Conservation (phyloP, 2,329 filamentous ascomycete species). For the Lasiodiplodia sp. region DNA sequence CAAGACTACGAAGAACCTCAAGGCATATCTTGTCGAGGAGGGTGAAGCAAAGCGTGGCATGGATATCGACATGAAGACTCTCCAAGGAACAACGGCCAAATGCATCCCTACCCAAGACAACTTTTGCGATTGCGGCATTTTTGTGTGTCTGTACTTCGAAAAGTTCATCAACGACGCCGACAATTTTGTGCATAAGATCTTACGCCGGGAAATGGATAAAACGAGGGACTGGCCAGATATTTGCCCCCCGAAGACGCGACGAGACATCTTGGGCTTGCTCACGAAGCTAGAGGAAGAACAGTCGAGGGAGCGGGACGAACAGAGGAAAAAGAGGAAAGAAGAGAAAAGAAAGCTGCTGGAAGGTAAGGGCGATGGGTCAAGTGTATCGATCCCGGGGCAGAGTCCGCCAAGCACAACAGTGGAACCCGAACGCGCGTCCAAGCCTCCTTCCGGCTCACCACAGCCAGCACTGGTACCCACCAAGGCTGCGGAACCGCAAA, state of each 20-base stretch:
- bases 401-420: neutral
- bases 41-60: slow-evolving; percentile 67
- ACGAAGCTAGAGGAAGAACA: slow-evolving; percentile 69
- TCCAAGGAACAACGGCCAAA: slow-evolving; percentile 69
- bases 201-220: slow-evolving; percentile 69
- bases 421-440: neutral
- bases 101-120: slow-evolving; percentile 83
- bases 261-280: slow-evolving; percentile 70
- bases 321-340: slow-evolving; percentile 40
- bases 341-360: neutral
- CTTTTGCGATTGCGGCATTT: slow-evolving; percentile 88
- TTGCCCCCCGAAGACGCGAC: slow-evolving; percentile 65
- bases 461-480: neutral
- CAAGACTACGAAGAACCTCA: slow-evolving; percentile 71
- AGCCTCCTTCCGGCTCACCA: neutral
- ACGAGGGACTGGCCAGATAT: slow-evolving; percentile 62
- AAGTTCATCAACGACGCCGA: slow-evolving; percentile 81
- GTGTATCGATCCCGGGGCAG: neutral
- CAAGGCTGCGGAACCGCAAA: neutral
- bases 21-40: slow-evolving; percentile 79
- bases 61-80: slow-evolving; percentile 52
- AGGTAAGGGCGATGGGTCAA: neutral
- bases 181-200: slow-evolving; percentile 69
- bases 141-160: slow-evolving; percentile 81
- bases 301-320: slow-evolving; percentile 50